phyloP scores from a whole-genome alignment of 2,329 filamentous ascomycete species.

The Botrytis deweyae region DNA sequence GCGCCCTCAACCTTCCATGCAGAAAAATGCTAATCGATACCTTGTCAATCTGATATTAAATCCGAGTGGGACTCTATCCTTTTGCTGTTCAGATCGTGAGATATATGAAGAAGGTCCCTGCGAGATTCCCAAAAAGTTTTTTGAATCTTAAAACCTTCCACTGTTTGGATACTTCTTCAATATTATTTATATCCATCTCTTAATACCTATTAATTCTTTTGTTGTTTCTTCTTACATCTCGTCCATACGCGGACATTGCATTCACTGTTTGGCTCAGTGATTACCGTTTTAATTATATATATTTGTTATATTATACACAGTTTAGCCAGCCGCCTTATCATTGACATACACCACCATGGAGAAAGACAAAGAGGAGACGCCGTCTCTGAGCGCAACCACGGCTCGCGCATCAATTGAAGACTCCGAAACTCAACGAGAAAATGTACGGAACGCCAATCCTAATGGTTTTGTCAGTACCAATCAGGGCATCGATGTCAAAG shows the following conservation, averaged over 20 bases:
- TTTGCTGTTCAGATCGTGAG: not conserved
- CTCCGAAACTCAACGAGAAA: slow-evolving; percentile 46
- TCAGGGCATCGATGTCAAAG: slow-evolving; percentile 56
- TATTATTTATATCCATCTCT: slow-evolving; percentile 3
- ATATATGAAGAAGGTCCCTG: slow-evolving; percentile 7
- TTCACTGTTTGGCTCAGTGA: slow-evolving; percentile 3
- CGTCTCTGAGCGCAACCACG: slow-evolving; percentile 1
- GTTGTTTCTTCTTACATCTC: too few species aligned
- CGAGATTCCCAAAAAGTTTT: not conserved
- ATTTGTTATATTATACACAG: not conserved
- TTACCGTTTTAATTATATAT: not conserved
- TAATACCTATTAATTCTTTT: not conserved
- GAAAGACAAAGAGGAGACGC: slow-evolving; percentile 13
- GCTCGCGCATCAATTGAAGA: slow-evolving; percentile 26
- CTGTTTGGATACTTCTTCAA: not conserved
- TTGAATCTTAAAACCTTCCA: not conserved
- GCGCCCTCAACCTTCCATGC: slow-evolving; percentile 5
- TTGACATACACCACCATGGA: slow-evolving; percentile 8
- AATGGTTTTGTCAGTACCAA: slow-evolving; percentile 45
- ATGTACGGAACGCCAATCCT: slow-evolving; percentile 44
- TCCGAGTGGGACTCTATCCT: not conserved
- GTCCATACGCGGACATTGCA: slow-evolving; percentile 7
- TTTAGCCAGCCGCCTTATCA: not conserved
- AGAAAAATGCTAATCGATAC: not conserved
- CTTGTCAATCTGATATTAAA: slow-evolving; percentile 7